Evolutionary conservation across 805 yeast genomes (phyloP), one percentile per base, ranked within the genome.

Genomic region (Kazachstania africana): DNA sequence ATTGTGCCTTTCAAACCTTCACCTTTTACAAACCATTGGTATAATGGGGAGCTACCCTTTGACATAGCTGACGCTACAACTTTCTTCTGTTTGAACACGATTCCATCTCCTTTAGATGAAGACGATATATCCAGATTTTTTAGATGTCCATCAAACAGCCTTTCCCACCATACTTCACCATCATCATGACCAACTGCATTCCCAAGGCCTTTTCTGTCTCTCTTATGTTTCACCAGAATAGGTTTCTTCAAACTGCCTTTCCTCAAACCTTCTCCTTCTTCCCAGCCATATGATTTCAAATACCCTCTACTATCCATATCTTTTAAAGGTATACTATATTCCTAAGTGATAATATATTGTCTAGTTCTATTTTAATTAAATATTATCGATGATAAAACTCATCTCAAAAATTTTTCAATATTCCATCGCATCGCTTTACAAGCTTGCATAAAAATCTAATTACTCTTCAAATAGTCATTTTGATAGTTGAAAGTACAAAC

Each of bases 91-190:
- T 62, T 62, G 44, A 81, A 76, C 6, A 63, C 51, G 0, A 81
- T 65, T 1, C 61, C 61, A 4, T 47, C 50, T 3, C 47, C 57
- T n/a, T 31, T 52, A 2, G 44, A 36, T 13, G 32, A 43, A 12
- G 36, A 38, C 14, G 40, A 53, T 6, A 83, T 82, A 36, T 81
- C 84, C 31, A 91, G 53, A 6, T 73, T 70, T 48, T 83, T 82
- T 40, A 88, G 65, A 42, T 85, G 95, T 2, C 95, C 95, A 55
- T 88, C 96, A 60, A 91, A 91, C 27, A 88, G 64, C 40, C 82
- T 68, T 43, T 88, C 98, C 98, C 98, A 88, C 98, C 98, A 88
- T 28, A 83, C 78, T 41, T 82, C 94, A 12, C 76, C 70, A 42
- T 83, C 91, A 31, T 74, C 77, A 8, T 64, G 60, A 16, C 69